Evolutionary conservation across 345 rosid genomes (phyloP).

Genomic region (Salix udensis): DNA sequence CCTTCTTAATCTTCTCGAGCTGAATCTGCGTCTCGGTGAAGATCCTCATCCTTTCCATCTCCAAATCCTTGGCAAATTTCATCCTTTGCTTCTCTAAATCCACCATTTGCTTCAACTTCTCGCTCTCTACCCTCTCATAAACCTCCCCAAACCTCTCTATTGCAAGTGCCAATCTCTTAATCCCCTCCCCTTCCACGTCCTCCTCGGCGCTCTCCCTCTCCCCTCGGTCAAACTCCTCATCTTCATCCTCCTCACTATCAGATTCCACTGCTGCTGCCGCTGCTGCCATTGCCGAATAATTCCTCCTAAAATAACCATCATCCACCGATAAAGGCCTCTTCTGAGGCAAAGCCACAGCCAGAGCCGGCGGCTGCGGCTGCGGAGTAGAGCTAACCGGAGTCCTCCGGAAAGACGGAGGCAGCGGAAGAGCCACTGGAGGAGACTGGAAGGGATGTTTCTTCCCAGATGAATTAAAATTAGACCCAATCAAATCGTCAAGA

Average conservation of each 20-base stretch:
- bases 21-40: conserved; percentile 94
- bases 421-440: conserved; percentile 53
- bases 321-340: conserved; percentile 50
- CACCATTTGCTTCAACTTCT: conserved; percentile 86
- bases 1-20: conserved; percentile 73
- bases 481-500: conserved; percentile 71
- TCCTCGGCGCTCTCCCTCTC: conserved; percentile 27
- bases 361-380: conserved; percentile 19
- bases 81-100: conserved; percentile 98
- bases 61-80: conserved; percentile 91
- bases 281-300: conserved; percentile 80
- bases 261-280: conserved; percentile 58
- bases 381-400: conserved; percentile 30
- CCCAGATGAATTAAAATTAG: conserved; percentile 34
- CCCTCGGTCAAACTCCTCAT: conserved; percentile 39
- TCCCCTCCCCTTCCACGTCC: conserved; percentile 44
- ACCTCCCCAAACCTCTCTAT: conserved; percentile 86
- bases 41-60: conserved; percentile 89
- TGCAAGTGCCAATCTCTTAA: conserved; percentile 56
- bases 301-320: conserved; percentile 54
- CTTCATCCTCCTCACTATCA: conserved; percentile 46
- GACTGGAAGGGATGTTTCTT: conserved; percentile 35
- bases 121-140: conserved; percentile 79
- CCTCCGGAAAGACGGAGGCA: conserved; percentile 23
- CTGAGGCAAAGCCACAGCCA: conserved; percentile 59